Evolutionary conservation across 768 basidiomycete genomes (phyloP).

Genomic region (Termitomyces sp.): DNA sequence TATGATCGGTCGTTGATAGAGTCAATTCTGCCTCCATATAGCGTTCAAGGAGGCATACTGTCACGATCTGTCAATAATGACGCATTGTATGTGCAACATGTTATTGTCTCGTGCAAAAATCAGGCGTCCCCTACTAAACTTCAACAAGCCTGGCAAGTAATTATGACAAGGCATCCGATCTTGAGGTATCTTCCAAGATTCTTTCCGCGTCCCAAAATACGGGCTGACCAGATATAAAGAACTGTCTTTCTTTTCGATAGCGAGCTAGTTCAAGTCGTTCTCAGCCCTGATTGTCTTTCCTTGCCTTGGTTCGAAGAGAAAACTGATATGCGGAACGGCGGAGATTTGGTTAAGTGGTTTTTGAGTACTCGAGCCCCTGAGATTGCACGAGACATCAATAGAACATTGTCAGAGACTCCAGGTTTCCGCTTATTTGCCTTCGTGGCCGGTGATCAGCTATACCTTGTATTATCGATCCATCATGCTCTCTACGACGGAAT

Average conservation of each 20-base stretch:
- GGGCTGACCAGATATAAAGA: constrained; percentile 13
- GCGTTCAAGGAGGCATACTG: constrained; percentile 44
- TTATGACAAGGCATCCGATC: constrained; percentile 21
- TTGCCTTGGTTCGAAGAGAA: constrained; percentile 18
- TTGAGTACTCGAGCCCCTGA: constrained; percentile 8
- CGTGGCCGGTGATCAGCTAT: constrained; percentile 4
- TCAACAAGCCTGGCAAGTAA: constrained; percentile 28
- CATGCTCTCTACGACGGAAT: constrained; percentile 31
- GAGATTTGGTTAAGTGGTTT: constrained; percentile 19
- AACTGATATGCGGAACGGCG: background rate
- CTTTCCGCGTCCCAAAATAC: background rate
- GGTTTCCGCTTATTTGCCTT: constrained; percentile 21
- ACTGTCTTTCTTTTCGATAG: constrained; percentile 27
- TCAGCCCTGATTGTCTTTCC: constrained; percentile 11
- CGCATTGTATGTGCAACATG: constrained; percentile 40
- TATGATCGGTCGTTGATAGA: constrained; percentile 18
- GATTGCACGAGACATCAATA: constrained; percentile 23
- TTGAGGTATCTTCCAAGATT: constrained; percentile 17
- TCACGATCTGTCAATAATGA: constrained; percentile 32
- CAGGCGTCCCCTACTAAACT: constrained; percentile 18
- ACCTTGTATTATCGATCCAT: constrained; percentile 26
- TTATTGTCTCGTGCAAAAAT: constrained; percentile 26
- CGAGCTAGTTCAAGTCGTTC: constrained; percentile 23
- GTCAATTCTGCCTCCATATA: constrained; percentile 33
- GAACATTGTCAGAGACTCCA: constrained; percentile 19